These are phyloP conservation scores for Puya raimondii DNA, from an alignment of 176 grass and related monocot species.

Conservation along the genomic window DNA sequence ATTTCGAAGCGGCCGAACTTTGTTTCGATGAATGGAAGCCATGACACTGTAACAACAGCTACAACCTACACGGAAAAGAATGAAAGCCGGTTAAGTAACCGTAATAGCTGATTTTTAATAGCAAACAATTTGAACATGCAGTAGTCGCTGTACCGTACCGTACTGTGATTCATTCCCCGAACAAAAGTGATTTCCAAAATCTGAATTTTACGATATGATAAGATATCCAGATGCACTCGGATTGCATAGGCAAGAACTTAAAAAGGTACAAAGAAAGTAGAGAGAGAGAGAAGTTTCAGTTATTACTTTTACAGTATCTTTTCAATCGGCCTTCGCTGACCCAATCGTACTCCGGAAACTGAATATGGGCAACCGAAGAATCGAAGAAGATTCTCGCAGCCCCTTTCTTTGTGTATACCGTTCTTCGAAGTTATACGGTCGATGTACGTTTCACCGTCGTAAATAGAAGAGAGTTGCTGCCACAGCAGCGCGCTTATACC, in stretches of 20 bases:
- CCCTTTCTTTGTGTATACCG: slow-evolving; percentile 38
- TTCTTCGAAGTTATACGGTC: slow-evolving; percentile 48
- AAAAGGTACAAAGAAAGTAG: background rate
- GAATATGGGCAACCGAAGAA: slow-evolving; percentile 80
- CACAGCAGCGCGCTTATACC: slow-evolving; percentile 68
- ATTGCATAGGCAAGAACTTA: background rate
- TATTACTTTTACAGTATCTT: slow-evolving; percentile 49
- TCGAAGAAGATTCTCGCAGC: slow-evolving; percentile 70
- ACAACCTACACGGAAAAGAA: too few species aligned
- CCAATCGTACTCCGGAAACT: slow-evolving; percentile 42
- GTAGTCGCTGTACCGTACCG: too few species aligned
- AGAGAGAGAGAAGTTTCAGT: slow-evolving; percentile 34
- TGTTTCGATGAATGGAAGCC: too few species aligned
- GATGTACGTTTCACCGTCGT: slow-evolving; percentile 78
- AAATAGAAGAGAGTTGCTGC: slow-evolving; percentile 89
- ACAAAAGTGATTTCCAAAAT: too few species aligned
- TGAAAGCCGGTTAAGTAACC: too few species aligned
- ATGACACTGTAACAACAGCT: too few species aligned
- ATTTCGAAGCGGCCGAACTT: too few species aligned
- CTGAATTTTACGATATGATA: too few species aligned
- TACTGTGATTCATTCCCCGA: too few species aligned
- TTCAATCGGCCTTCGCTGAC: slow-evolving; percentile 9
- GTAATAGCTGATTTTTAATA: too few species aligned
- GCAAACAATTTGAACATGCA: too few species aligned
- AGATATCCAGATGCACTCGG: too few species aligned